Evolutionary conservation across 1,139 yeast genomes (phyloP), one percentile per base, ranked within the genome.

Genomic region (Geotrichum phurueaensis): DNA sequence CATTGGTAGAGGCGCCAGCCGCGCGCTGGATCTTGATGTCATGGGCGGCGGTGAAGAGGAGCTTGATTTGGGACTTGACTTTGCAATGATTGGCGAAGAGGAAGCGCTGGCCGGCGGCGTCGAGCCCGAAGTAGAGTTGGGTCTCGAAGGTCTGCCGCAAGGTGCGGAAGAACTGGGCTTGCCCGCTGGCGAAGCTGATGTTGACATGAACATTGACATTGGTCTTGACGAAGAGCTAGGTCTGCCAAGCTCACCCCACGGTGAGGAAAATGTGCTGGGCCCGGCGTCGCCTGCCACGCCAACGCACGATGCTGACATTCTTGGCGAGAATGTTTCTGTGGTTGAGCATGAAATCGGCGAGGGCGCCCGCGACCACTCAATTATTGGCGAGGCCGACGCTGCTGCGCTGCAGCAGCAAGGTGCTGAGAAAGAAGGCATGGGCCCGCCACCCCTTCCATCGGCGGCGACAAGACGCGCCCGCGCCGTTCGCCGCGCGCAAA

Each of bases 1-100:
- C 67, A 72, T 80, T 51, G 86, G 86, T 18, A 78, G 92, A 70
- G 75, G 76, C 31, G 64, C 63, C 47, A 63, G 61, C 45, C 63
- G 62, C 10, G 64, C 59, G 9, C 63, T 59, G 25, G 66, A 62
- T 20, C 61, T 62, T 15, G 66, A 63, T 10, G 68, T 65, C 25
- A 50, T 63, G 53, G 20, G 20, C 15, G 63, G 55, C 18, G 58
- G 47, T 6, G 60, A 57, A 20, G 58, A 56, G 50, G 63, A 62
- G 29, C 22, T 62, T 45, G 63, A 63, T 33, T 43, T 59, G 51
- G 64, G 60, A 4, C 51, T 60, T 3, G 65, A 59, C 33, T 51
- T 62, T 48, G 61, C 59, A 20, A 31, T 60, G 31, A 39, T 39
- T 13, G 45, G n/a, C 4, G 64, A 61, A 18, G 60, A 53, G 15